Base-by-base conservation (phyloP, 2,329 filamentous ascomycete genomes). In the Fusarium setosum region DNA sequence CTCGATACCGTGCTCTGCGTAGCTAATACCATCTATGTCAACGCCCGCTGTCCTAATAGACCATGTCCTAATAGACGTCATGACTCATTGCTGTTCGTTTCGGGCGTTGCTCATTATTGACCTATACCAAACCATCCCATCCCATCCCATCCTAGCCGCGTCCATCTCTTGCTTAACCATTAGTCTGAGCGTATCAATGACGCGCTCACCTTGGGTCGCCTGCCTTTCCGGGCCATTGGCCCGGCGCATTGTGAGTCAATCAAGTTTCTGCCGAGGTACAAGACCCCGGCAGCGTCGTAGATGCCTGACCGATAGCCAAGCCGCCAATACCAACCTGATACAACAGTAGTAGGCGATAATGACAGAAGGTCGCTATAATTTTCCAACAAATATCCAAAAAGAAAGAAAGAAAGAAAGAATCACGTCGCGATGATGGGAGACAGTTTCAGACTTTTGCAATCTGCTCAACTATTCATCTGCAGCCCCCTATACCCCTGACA, bases 41-140 rank as follows among this genome's bases (percentile, higher is more conserved):
- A 54, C 31, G 29, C 51, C 37, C 31, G 24, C 37, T 54, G 40
- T 47, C 51, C 29, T 44, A 31, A 32, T 21, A 54, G 47, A 50
- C 47, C 12, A 8, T 9, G 34, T 21, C 47, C 34, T 50, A 38
- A 51, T 40, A 40, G 48, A 40, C 48, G 10, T 41, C 49, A 52
- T 52, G 11, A 41, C 26, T 41, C 49, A 9, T 52, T 6, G 17
- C 26, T n/a, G 17, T 41, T 52, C 49, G 9, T 51, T 40, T 26
- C 17, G 21, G 26, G 48, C 37, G 37, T 41, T 52, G 49, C 49
- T 31, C 35, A 37, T 42, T 24, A 47, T 13, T 13, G 11, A 31
- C 8, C 38, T n/a, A 5, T 31, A 15, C 37, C 29, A 23, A 26
- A n/a, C 17, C 31, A 20, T 6, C 17, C 17, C 18, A 6, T 44